Conservation (phyloP, 2,329 filamentous ascomycete species). For the Alternaria sp. region DNA sequence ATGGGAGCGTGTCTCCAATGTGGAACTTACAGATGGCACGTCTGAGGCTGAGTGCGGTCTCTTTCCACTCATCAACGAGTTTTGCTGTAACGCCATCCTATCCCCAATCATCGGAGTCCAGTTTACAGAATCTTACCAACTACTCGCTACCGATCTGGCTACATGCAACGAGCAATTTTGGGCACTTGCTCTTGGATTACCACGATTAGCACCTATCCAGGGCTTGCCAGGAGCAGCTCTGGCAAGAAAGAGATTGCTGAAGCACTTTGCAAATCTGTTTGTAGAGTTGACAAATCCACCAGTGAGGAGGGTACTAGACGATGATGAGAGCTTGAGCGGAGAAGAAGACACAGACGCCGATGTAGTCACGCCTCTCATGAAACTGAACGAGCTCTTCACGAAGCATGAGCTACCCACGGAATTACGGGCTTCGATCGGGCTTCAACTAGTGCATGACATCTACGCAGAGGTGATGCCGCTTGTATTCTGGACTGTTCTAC, state of each 20-base stretch:
- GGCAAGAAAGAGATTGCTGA: slow-evolving; percentile 45
- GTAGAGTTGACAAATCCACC: slow-evolving; percentile 41
- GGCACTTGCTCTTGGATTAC: slow-evolving; percentile 63
- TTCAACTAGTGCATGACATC: slow-evolving; percentile 42
- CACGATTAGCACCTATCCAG: slow-evolving; percentile 64
- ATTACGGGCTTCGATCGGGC: slow-evolving; percentile 42
- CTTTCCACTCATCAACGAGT: slow-evolving; percentile 62
- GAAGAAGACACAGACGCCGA: slow-evolving; percentile 49
- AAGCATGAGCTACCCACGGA: slow-evolving; percentile 38
- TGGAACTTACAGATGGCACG: slow-evolving; percentile 54
- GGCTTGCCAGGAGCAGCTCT: slow-evolving; percentile 48
- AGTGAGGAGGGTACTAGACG: slow-evolving; percentile 37
- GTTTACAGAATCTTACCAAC: slow-evolving; percentile 58
- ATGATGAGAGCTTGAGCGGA: slow-evolving; percentile 47
- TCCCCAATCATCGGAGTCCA: slow-evolving; percentile 61
- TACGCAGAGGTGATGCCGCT: slow-evolving; percentile 43
- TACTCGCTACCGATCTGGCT: slow-evolving; percentile 62
- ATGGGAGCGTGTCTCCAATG: slow-evolving; percentile 66
- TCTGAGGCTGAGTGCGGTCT: slow-evolving; percentile 59
- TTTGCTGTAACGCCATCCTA: slow-evolving; percentile 62
- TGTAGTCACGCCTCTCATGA: slow-evolving; percentile 41
- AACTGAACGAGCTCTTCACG: slow-evolving; percentile 44
- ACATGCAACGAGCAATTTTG: slow-evolving; percentile 64
- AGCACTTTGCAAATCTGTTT: slow-evolving; percentile 41
- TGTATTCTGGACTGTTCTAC: slow-evolving; percentile 47